phyloP scores from a whole-genome alignment of 2,329 filamentous ascomycete species.

The Beauveria brongniartii region DNA sequence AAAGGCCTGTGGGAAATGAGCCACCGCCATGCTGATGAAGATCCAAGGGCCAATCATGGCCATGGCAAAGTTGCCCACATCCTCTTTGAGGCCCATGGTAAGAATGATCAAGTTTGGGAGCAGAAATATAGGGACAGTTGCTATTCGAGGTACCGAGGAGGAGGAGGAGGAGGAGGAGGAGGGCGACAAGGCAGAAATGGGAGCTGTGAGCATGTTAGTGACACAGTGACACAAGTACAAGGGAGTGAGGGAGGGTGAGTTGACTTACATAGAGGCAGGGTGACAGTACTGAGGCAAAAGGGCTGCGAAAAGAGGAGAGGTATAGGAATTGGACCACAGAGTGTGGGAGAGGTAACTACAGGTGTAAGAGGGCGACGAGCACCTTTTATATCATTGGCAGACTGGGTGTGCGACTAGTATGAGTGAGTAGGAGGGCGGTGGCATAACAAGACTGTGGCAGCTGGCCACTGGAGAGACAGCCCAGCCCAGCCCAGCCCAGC shows the following conservation, averaged over 20 bases:
- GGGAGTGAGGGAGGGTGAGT: not conserved
- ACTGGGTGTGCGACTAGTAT: conserved; percentile 8
- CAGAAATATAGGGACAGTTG: not conserved
- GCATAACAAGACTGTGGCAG: not conserved
- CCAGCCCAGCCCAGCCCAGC: no score
- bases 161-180: not conserved
- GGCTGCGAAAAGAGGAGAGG: not conserved
- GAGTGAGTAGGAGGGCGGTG: not conserved
- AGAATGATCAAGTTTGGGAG: not conserved
- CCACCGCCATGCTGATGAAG: conserved; percentile 41
- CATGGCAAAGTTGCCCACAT: conserved; percentile 16
- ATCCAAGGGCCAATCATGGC: conserved; percentile 40
- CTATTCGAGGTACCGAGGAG: not conserved
- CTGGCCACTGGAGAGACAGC: not conserved
- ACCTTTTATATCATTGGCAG: conserved; percentile 6
- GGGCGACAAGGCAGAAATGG: not conserved
- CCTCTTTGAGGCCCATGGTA: not conserved
- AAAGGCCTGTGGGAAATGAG: conserved; percentile 45
- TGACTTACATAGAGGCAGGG: not conserved
- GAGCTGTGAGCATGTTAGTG: not conserved
- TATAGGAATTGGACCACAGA: not conserved
- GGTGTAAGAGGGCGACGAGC: not conserved
- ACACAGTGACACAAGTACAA: not conserved
- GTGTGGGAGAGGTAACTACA: not conserved
- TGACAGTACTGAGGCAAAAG: not conserved